Base-by-base conservation (phyloP, 345 rosid genomes). In the Camelina laxa region DNA sequence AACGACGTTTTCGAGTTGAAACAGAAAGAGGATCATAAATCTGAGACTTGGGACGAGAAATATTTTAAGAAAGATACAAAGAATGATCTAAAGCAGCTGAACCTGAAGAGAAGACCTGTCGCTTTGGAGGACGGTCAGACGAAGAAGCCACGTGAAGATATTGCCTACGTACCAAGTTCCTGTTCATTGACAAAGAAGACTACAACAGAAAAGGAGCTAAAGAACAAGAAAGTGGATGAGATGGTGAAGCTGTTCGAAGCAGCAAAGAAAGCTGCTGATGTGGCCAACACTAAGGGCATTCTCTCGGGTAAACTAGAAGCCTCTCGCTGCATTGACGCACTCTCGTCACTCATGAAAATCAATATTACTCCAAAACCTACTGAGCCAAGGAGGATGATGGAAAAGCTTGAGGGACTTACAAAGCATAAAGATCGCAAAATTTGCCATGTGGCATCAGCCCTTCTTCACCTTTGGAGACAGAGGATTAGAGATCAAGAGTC, bases 201-300 rank as follows among this genome's bases (percentile, higher is more conserved):
- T 41, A 41, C 4, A 41, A 41, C 45, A 41, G 45, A 41, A 13
- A 41, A 41, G 45, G 45, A 41, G 45, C 45, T 41, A n/a, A 41
- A 41, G 45, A 12, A 41, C n/a, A 41, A 41, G 45, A 41, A 41
- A 41, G 45, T 50, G 9, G 36, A 33, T 33, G 36, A 33, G 36
- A 6, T 58, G 13, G 42, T 70, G 14, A 41, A 70, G 55, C 20
- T 58, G 27, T 70, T 70, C 9, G 69, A 69, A 61, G 21, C 27
- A 39, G 79, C 69, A 12, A 60, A 41, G 63, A 75, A 60, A 75
- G 68, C 63, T 1, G 69, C 79, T 30, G 69, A 75, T 9, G 3
- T 19, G 45, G 74, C 74, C 24, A 59, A 75, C 30, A 7, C 48
- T 24, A 50, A 50, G 6, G 63, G 79, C 10, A 4, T 75, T 30